These are phyloP conservation scores for Rhododendron henanense DNA, from an alignment of 148 eudicot genomes.

Conservation along the genomic window DNA sequence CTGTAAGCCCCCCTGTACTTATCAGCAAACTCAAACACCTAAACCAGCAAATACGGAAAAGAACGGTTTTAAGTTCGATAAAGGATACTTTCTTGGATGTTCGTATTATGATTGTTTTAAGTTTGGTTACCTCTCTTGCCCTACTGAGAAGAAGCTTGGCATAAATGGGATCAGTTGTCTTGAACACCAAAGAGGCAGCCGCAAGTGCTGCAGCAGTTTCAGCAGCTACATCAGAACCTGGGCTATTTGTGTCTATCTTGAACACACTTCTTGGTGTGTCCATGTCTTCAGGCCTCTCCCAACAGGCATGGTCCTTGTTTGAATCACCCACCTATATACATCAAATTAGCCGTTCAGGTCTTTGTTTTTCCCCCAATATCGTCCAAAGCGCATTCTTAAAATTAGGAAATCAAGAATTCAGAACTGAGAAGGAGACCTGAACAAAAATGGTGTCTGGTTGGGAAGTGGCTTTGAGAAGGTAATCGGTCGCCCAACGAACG, in stretches of 20 bases:
- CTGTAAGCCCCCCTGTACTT: conserved; percentile 79
- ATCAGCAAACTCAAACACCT: conserved; percentile 87
- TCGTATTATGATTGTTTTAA: neutral
- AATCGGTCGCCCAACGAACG: conserved; percentile 87
- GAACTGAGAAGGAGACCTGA: conserved; percentile 32
- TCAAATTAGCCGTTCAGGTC: neutral
- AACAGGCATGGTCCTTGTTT: conserved; percentile 74
- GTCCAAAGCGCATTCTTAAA: neutral
- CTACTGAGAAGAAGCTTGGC: conserved; percentile 60
- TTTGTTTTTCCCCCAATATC: neutral
- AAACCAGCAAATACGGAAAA: neutral
- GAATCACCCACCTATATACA: conserved; percentile 82
- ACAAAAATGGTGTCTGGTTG: conserved; percentile 86
- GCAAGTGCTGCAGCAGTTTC: conserved; percentile 99
- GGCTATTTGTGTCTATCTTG: conserved; percentile 72
- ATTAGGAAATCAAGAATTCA: neutral
- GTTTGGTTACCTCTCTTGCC: conserved; percentile 57
- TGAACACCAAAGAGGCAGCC: conserved; percentile 84
- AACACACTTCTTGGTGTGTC: conserved; percentile 88
- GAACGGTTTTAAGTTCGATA: neutral
- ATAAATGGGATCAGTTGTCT: conserved; percentile 64
- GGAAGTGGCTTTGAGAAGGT: conserved; percentile 90
- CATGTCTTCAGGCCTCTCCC: conserved; percentile 99
- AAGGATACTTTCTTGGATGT: neutral
- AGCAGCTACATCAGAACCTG: conserved; percentile 96